phyloP scores from a whole-genome alignment of 148 eudicot species.

The Diospyros lotus region DNA sequence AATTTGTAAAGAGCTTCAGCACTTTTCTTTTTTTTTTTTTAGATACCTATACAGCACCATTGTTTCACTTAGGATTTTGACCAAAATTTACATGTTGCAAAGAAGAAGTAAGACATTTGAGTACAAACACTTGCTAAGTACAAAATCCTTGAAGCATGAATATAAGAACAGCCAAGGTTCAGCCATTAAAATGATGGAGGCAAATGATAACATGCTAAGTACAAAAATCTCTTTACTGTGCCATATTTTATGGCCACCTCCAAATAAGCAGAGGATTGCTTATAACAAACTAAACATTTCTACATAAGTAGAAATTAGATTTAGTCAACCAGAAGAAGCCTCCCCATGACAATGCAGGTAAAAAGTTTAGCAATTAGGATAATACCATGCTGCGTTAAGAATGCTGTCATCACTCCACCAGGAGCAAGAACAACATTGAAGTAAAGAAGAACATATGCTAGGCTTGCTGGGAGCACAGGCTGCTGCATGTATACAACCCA shows the following conservation, averaged over 20 bases:
- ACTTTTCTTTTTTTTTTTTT: too few species aligned
- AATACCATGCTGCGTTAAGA: constrained; percentile 83
- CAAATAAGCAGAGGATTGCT: not conserved
- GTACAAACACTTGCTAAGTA: not conserved
- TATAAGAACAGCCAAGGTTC: not conserved
- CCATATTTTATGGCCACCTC: not conserved
- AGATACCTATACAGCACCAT: too few species aligned
- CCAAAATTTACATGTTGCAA: not conserved
- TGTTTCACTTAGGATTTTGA: not conserved
- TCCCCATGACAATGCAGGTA: not conserved
- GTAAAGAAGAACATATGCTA: constrained; percentile 85
- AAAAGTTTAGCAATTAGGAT: constrained; percentile 14
- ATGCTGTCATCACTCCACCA: constrained; percentile 94
- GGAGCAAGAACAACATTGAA: constrained; percentile 93
- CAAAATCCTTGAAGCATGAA: not conserved
- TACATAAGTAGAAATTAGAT: not conserved
- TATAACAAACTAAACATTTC: not conserved
- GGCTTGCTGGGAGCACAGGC: constrained; percentile 97
- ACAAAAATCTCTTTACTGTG: not conserved
- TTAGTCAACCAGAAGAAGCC: not conserved
- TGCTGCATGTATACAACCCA: constrained; percentile 86
- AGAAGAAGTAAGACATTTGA: not conserved
- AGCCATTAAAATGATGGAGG: not conserved
- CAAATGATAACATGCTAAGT: not conserved
- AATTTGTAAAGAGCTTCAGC: constrained; percentile 5